Base-by-base conservation (phyloP, 2,329 filamentous ascomycete genomes). In the Penicillium sp. region DNA sequence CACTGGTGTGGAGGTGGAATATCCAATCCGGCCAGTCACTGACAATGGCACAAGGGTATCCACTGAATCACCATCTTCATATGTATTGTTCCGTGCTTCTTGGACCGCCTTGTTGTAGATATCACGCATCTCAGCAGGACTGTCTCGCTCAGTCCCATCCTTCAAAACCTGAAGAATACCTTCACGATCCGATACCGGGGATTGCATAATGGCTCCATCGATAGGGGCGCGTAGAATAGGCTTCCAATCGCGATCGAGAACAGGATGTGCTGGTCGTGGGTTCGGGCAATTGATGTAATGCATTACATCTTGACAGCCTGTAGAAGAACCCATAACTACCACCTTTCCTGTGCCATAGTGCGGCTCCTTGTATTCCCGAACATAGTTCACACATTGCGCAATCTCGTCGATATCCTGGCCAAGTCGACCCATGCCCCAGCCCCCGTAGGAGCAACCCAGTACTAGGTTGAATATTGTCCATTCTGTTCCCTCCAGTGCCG, bases 171-270 rank as follows among this genome's bases (percentile, higher is more conserved):
- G 73, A 51, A 85, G 74, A 13, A 81, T 71, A 1, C 82, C 84
- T 70, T 95, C 88, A 22, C 90, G 81, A 70, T 96, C 91, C 1
- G 85, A 90, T 2, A 93, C 87, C 0, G 89, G 86, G 0, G 88
- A 90, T 71, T 96, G 91, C 53, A 96, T 75, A 35, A 96, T 87
- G 43, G 86, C 86, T 19, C 88, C 91, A 56, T 93, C 85, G 2
- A 96, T 75, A 0, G 53, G 76, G 0, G 83, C 81, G 16, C 82
- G 74, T 37, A 75, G 73, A 5, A 73, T 60, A 27, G 74, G 63
- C 24, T 52, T 52, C 27, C 63, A 57, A 22, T 57, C 51, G 3
- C 54, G 57, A 48, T 70, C 68, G 31, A 69, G 64, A 13, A 67
- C 49, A 58, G 72, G 16, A 70, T 68, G 29, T 68, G 63, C 29